These are phyloP conservation scores for Epichloe uncinata DNA, from an alignment of 2,329 filamentous ascomycete genomes.

Conservation along the genomic window DNA sequence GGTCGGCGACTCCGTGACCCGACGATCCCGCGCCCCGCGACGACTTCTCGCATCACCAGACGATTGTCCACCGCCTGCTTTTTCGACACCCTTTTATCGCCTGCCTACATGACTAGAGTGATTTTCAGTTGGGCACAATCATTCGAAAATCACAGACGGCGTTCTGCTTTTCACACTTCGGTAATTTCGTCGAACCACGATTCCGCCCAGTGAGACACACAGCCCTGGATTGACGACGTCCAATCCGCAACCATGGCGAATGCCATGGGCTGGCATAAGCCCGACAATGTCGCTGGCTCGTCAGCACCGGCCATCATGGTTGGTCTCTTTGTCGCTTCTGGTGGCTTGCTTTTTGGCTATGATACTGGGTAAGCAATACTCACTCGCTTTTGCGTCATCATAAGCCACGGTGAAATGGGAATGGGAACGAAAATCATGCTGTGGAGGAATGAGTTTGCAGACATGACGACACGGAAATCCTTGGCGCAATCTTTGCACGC, in stretches of 20 bases:
- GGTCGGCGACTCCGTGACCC: not conserved
- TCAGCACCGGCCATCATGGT: slow-evolving; percentile 61
- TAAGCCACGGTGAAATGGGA: too few species aligned
- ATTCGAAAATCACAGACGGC: not conserved
- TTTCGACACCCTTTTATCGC: not conserved
- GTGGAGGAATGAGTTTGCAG: too few species aligned
- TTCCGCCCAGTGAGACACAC: slow-evolving; percentile 3
- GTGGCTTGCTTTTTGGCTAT: slow-evolving; percentile 57
- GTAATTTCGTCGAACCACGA: not conserved
- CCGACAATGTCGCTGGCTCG: slow-evolving; percentile 60
- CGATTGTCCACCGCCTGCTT: not conserved
- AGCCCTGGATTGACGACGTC: slow-evolving; percentile 36
- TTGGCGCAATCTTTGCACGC: too few species aligned
- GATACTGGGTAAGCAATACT: slow-evolving; percentile 46
- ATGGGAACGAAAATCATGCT: too few species aligned
- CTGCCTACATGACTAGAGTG: not conserved
- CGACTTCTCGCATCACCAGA: not conserved
- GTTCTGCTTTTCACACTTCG: not conserved
- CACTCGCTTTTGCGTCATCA: too few species aligned
- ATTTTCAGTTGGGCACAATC: not conserved
- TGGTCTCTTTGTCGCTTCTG: slow-evolving; percentile 56
- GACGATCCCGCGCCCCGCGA: not conserved
- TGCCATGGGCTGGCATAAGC: slow-evolving; percentile 61
- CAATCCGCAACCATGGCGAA: slow-evolving; percentile 43
- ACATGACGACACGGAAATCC: too few species aligned